Evolutionary conservation across 805 yeast genomes (phyloP), one percentile per base, ranked within the genome.

Genomic region (Wickerhamiella dianesei): DNA sequence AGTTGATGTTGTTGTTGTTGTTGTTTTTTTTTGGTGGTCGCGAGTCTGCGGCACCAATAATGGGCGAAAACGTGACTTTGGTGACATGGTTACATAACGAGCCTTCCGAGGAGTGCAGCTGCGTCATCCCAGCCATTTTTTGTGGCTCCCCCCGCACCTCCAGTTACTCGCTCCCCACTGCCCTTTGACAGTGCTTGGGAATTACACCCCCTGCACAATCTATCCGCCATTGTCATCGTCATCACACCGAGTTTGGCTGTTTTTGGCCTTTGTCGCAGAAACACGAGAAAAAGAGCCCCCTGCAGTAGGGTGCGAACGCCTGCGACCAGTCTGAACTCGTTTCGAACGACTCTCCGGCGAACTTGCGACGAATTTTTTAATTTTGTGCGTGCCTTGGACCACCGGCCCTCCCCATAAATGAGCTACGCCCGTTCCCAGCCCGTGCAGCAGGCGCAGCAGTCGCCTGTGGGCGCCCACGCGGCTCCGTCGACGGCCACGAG

Each of bases 401-500:
- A n/a, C n/a, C n/a, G n/a, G n/a, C n/a, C n/a, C n/a, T n/a, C n/a
- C n/a, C n/a, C n/a, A n/a, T n/a, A n/a, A 16, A 41, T 41, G 44
- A 41, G 44, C 44, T 41, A 41, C 20, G 37, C 44, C 17, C 44
- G 35, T 14, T 19, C 25, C 16, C 41, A 39, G 25, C 18, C 41
- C 20, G 41, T 13, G n/a, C 41, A 18, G 25, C 39, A 36, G 19
- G 9, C 41, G 21, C 41, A 13, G n/a, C 41, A 35, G 32, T 40
- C 35, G 18, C 18, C 20, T 16, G 36, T 20, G 6, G 25, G 45
- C 37, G 51, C 37, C 46, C 36, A 45, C 35, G 41, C 53, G 40
- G 43, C 51, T 40, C 13, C 46, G 25, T 8, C 52, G 35, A 35
- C 50, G 22, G 39, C 50, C 40, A 35, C 47, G 37, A 32, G 46